phyloP scores from a whole-genome alignment of 371 early-diverging fungal genomes.

The Mucor racemosus region DNA sequence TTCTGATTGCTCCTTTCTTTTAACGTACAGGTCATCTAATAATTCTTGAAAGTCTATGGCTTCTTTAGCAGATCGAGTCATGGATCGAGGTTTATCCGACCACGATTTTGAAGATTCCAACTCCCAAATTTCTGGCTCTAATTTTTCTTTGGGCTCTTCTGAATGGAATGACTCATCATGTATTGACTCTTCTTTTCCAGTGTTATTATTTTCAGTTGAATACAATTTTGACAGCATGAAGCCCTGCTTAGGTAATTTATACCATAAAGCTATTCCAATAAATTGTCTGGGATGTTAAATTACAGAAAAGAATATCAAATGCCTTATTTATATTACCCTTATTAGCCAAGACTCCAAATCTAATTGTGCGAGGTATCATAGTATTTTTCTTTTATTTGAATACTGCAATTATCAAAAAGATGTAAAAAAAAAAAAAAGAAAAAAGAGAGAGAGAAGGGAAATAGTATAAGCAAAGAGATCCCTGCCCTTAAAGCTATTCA shows the following conservation, averaged over 20 bases:
- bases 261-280: background rate
- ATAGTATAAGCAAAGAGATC: background rate
- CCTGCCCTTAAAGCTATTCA: background rate
- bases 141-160: background rate
- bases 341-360: background rate
- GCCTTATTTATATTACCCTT: background rate
- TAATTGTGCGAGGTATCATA: slow-evolving; percentile 18
- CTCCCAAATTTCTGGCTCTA: background rate
- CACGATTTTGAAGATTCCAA: background rate
- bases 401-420: background rate
- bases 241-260: background rate
- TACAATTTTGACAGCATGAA: background rate
- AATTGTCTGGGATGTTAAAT: background rate
- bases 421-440: background rate
- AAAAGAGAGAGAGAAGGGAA: background rate
- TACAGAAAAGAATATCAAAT: background rate
- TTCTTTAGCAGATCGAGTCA: background rate
- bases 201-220: background rate
- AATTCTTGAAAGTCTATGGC: background rate
- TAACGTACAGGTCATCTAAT: slow-evolving; percentile 22
- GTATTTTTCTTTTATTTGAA: background rate
- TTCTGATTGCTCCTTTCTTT: background rate
- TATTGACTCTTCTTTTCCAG: background rate
- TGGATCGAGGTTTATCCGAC: background rate
- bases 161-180: background rate